phyloP scores from a whole-genome alignment of 495 filamentous ascomycete species.

The Cercophora scortea region DNA sequence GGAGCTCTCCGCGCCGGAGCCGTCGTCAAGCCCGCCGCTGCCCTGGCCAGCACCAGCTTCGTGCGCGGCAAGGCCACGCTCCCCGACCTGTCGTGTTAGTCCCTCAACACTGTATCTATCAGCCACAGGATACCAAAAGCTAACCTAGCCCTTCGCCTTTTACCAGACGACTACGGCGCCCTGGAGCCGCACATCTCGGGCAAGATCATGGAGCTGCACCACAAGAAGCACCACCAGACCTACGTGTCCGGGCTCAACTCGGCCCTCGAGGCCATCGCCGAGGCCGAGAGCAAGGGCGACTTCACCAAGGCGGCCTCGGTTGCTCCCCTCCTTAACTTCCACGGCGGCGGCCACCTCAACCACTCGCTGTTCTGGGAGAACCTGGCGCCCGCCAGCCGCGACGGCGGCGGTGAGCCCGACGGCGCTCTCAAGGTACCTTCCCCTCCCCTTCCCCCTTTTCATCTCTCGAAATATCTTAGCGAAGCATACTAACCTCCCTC shows the following conservation, averaged over 20 bases:
- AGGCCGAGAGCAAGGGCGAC: slow-evolving; percentile 51
- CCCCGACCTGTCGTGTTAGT: slow-evolving; percentile 86
- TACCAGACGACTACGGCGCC: slow-evolving; percentile 73
- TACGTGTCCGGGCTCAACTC: slow-evolving; percentile 70
- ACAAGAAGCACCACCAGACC: slow-evolving; percentile 71
- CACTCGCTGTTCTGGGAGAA: slow-evolving; percentile 98
- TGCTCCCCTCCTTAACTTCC: slow-evolving; percentile 88
- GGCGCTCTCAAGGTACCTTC: slow-evolving; percentile 38
- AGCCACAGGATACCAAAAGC: slow-evolving; percentile 1
- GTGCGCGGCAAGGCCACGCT: slow-evolving; percentile 83
- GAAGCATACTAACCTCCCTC: not conserved
- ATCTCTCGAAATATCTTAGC: not conserved
- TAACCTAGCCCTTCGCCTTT: not conserved
- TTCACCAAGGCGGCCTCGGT: slow-evolving; percentile 66
- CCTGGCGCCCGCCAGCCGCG: slow-evolving; percentile 63
- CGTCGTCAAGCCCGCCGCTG: slow-evolving; percentile 37
- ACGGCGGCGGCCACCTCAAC: slow-evolving; percentile 93
- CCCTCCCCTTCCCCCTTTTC: no score
- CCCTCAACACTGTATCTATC: not conserved
- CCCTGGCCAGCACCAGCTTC: slow-evolving; percentile 63
- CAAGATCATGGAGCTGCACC: slow-evolving; percentile 95
- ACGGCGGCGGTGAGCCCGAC: slow-evolving; percentile 68
- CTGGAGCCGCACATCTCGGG: slow-evolving; percentile 93
- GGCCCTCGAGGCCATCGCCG: slow-evolving; percentile 51
- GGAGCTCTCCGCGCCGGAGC: slow-evolving; percentile 36